Evolutionary conservation across 495 filamentous ascomycete genomes (phyloP), one percentile per base, ranked within the genome.

Genomic region (Thermothielavioides terrestris): DNA sequence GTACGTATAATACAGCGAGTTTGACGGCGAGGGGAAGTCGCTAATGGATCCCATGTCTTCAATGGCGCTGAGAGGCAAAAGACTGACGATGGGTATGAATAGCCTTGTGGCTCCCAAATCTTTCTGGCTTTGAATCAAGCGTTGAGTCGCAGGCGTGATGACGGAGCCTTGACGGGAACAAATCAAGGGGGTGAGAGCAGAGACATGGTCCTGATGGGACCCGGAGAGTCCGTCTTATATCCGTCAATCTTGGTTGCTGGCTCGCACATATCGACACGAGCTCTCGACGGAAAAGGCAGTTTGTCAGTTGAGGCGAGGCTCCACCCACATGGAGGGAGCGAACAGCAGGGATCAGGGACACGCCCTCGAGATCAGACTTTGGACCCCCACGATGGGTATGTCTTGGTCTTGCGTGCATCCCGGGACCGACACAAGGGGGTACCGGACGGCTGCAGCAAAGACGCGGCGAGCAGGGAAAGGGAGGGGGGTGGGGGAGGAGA

Each of bases 1-100:
- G 50, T 67, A 70, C 26, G 65, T 45, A 43, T 69, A 69, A 36
- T 59, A 58, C 42, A 68, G 47, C 2, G 62, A 60, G 45, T 59
- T 60, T 17, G 62, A 52, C 18, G 68, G 66, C 23, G 69, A 70
- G 20, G 64, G 54, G n/a, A 69, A 40, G 48, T 66, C 58, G 41
- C 59, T 26, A 11, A 56, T 37, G 46, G 45, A 49, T 51, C 56
- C 57, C 46, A 64, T 53, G 23, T 59, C 59, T 18, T 64, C 67
- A 67, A 71, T 65, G 39, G 38, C 18, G 34, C 15, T 42, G 23
- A 25, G 11, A 9, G 22, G 14, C 12, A 12, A 31, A 38, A 44
- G 43, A 22, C 27, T 46, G 32, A 23, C 36, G 30, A 12, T 30
- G 40, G 15, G 14, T 21, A 21, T 26, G 30, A 11, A 31, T 42